Conservation (phyloP, 257 asterid species). For the Solanum stenotomum region DNA sequence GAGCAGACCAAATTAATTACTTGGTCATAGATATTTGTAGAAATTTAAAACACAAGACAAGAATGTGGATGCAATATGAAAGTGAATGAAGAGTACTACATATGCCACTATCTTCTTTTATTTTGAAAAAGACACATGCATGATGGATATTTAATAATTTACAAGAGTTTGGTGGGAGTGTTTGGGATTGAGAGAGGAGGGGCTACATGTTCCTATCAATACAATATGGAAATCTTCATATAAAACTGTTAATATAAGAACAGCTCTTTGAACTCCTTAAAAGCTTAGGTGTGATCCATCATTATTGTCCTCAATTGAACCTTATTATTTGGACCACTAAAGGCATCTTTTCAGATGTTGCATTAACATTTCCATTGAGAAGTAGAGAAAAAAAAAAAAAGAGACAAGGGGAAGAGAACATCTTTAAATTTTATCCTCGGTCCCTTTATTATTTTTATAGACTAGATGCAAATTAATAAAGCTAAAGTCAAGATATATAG, state of each 20-base stretch:
- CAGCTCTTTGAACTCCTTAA: constrained; percentile 33
- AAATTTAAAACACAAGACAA: constrained; percentile 2
- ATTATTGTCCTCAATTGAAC: constrained; percentile 40
- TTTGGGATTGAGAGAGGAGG: not conserved
- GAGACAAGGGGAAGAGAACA: not conserved
- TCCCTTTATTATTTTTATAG: constrained; percentile 6
- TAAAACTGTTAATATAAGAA: constrained; percentile 19
- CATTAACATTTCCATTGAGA: constrained; percentile 15
- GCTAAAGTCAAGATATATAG: not conserved
- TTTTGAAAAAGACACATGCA: not conserved
- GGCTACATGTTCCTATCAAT: not conserved
- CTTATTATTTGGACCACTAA: constrained; percentile 37
- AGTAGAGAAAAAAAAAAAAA: not conserved
- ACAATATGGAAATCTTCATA: not conserved
- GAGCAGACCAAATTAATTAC: not conserved
- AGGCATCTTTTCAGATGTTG: constrained; percentile 58
- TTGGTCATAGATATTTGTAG: constrained; percentile 19
- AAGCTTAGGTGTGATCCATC: constrained; percentile 34
- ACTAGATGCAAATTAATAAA: not conserved
- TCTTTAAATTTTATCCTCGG: constrained; percentile 8
- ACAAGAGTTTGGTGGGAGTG: not conserved
- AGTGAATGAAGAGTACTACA: constrained; percentile 17
- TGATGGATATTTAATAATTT: not conserved
- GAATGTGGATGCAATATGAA: constrained; percentile 15
- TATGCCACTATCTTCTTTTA: constrained; percentile 17